Conservation (phyloP, 176 grass and related monocot species). For the Ensete glaucum region DNA sequence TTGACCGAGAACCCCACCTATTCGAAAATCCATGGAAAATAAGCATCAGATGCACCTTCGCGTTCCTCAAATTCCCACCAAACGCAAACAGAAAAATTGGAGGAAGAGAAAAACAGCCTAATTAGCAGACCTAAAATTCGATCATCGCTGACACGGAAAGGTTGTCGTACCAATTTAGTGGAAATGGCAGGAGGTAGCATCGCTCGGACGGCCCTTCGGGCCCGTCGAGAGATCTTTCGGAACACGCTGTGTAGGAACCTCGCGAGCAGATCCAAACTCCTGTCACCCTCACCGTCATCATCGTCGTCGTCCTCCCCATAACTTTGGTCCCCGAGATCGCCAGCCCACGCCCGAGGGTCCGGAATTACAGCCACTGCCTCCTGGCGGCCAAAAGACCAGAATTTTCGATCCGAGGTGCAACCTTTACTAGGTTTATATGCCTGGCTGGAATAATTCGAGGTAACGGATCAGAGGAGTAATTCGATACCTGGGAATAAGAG, state of each 20-base stretch:
- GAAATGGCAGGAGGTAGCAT: constrained; percentile 80
- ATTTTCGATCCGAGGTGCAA: neutral
- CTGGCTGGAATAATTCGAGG: too few species aligned
- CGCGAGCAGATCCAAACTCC: constrained; percentile 64
- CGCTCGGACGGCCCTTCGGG: constrained; percentile 60
- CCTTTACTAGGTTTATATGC: neutral
- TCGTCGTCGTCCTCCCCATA: constrained; percentile 6
- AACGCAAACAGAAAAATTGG: neutral
- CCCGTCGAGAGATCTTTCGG: constrained; percentile 56
- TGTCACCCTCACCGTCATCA: constrained; percentile 38
- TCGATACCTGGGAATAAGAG: constrained; percentile 24
- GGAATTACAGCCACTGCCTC: constrained; percentile 50
- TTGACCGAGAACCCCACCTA: constrained; percentile 93
- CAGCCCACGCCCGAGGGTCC: constrained; percentile 55
- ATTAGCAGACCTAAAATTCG: neutral
- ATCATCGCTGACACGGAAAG: neutral
- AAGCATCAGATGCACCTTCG: too few species aligned
- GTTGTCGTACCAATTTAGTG: constrained; percentile 54
- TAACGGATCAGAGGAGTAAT: neutral
- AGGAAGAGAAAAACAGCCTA: too few species aligned
- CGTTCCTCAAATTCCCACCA: neutral
- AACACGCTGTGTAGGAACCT: constrained; percentile 21
- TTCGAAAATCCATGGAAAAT: too few species aligned
- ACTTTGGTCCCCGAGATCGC: constrained; percentile 32
- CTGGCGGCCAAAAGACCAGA: neutral